These are phyloP conservation scores for Fraxinus xanthoxyloides DNA, from an alignment of 305 asterid species.

Conservation along the genomic window DNA sequence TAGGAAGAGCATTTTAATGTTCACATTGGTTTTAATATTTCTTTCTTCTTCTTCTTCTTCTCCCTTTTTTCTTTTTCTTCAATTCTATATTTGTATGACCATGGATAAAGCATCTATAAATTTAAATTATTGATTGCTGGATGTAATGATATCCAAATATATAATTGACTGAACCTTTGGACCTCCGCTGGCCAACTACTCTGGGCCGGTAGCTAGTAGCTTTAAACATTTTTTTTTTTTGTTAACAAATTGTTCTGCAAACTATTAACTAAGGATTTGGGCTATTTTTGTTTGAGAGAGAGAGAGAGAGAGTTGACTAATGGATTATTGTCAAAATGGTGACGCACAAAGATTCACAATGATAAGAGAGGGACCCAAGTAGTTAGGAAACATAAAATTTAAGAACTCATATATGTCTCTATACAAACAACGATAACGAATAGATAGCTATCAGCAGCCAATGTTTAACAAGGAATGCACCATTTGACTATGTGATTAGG, in stretches of 20 bases:
- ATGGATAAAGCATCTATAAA: background rate
- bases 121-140: background rate
- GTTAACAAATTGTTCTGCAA: background rate
- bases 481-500: background rate
- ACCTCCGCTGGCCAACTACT: background rate
- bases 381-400: constrained; percentile 47
- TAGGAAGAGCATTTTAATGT: background rate
- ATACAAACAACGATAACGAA: constrained; percentile 23
- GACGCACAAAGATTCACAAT: constrained; percentile 44
- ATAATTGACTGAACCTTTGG: background rate
- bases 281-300: background rate
- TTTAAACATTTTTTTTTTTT: background rate
- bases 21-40: background rate
- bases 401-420: constrained; percentile 32
- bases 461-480: background rate
- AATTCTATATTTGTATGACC: background rate
- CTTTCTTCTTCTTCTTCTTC: too few species aligned
- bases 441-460: constrained; percentile 9
- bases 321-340: constrained; percentile 39
- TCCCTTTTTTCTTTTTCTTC: too few species aligned
- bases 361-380: constrained; percentile 54
- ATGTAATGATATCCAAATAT: background rate
- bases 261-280: background rate
- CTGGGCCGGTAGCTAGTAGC: background rate
- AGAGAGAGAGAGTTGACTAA: constrained; percentile 32